These are phyloP conservation scores for Backusella parvicylindrica DNA, from an alignment of 192 early-diverging fungal genomes.

Conservation along the genomic window DNA sequence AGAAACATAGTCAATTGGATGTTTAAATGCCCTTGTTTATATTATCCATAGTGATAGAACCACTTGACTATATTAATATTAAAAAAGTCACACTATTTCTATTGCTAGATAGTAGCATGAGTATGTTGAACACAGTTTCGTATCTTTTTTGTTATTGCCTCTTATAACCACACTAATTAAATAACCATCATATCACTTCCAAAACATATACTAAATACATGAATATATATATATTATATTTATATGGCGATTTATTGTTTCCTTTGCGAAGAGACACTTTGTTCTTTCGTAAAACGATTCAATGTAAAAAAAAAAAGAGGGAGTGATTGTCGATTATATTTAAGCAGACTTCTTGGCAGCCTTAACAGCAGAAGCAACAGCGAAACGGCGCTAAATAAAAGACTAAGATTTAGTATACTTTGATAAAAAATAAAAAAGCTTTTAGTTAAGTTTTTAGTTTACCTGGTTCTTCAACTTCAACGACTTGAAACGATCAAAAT, in stretches of 20 bases:
- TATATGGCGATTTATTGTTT: background rate
- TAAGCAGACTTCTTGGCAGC: conserved; percentile 35
- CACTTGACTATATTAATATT: no score
- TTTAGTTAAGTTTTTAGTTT: conserved; percentile 21
- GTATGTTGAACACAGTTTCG: background rate
- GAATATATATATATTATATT: background rate
- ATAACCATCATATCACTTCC: background rate
- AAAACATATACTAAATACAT: background rate
- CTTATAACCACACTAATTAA: background rate
- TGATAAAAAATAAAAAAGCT: background rate
- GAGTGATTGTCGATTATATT: conserved; percentile 7
- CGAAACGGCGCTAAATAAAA: conserved; percentile 28
- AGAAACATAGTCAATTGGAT: no score
- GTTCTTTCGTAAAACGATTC: background rate
- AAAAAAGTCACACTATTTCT: no score
- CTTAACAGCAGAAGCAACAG: conserved; percentile 23
- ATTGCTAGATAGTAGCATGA: no score
- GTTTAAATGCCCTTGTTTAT: no score
- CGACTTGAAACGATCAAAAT: conserved; percentile 99
- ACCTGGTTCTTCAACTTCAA: conserved; percentile 91
- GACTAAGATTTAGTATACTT: background rate
- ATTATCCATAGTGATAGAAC: no score
- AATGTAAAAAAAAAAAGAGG: background rate
- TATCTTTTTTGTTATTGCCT: background rate
- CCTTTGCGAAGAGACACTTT: background rate